These are phyloP conservation scores for Paecilomyces formosus DNA, from an alignment of 2,329 filamentous ascomycete genomes.

Conservation along the genomic window DNA sequence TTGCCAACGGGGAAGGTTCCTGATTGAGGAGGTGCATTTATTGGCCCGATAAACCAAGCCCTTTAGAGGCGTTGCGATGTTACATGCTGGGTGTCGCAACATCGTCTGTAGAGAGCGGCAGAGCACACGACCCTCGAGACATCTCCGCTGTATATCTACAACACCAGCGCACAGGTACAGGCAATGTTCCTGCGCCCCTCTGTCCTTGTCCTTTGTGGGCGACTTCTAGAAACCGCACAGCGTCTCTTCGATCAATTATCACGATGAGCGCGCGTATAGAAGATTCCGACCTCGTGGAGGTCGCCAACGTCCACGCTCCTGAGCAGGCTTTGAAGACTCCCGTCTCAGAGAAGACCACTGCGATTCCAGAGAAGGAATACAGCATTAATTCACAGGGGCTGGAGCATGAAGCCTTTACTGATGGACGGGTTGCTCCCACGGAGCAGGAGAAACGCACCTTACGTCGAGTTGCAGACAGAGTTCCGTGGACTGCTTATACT, in stretches of 20 bases:
- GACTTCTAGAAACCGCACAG: background rate
- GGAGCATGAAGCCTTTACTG: background rate
- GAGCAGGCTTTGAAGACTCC: background rate
- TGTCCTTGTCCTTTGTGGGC: background rate
- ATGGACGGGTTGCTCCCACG: slow-evolving; percentile 28
- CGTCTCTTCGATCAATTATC: background rate
- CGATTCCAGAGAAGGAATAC: background rate
- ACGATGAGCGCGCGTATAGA: background rate
- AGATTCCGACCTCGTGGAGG: background rate
- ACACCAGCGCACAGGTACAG: background rate
- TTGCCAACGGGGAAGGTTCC: background rate
- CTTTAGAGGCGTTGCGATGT: background rate
- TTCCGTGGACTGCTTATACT: slow-evolving; percentile 50
- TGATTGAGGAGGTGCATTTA: background rate
- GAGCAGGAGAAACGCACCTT: slow-evolving; percentile 44
- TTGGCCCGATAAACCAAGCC: background rate
- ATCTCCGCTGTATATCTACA: background rate
- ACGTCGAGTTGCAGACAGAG: slow-evolving; percentile 47
- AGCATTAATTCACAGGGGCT: background rate
- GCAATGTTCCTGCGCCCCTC: background rate
- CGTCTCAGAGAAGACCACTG: background rate
- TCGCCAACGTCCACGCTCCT: background rate
- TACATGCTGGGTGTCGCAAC: background rate
- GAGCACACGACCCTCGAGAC: background rate
- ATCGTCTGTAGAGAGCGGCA: background rate